phyloP scores from a whole-genome alignment of 139 green algal genomes.

The Closterium sp. region DNA sequence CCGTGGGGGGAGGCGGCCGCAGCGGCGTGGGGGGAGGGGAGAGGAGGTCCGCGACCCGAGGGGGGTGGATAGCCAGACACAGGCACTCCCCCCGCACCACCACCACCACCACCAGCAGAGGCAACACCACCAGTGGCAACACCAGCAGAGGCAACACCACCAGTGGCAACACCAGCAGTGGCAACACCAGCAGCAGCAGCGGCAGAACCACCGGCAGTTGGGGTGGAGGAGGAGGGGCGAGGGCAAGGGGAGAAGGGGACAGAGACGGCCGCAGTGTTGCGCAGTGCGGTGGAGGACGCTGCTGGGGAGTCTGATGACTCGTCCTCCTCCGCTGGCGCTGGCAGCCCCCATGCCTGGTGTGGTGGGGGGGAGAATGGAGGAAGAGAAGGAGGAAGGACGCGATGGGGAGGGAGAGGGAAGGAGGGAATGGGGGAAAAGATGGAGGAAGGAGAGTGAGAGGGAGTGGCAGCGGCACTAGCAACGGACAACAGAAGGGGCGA shows the following conservation, averaged over 20 bases:
- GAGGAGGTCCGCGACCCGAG: neutral
- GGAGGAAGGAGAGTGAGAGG: neutral
- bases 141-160: neutral
- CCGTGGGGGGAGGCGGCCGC: neutral
- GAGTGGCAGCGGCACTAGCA: neutral
- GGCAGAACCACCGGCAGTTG: neutral
- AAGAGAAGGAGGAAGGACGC: no score
- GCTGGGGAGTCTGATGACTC: neutral
- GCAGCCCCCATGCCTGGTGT: neutral
- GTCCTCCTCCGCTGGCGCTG: neutral
- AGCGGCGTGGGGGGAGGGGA: neutral
- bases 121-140: neutral
- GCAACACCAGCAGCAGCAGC: no score
- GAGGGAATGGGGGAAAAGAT: no score
- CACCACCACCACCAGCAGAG: neutral
- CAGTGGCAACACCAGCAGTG: no score
- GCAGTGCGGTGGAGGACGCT: neutral
- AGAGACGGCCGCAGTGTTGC: neutral
- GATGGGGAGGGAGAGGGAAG: no score
- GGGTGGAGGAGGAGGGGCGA: neutral
- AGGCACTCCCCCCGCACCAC: neutral
- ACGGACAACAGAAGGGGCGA: no score
- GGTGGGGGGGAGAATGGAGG: no score
- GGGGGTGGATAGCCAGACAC: neutral
- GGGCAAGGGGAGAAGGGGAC: neutral